phyloP scores from a whole-genome alignment of 306 rosid genomes.

The Quercus gilva region DNA sequence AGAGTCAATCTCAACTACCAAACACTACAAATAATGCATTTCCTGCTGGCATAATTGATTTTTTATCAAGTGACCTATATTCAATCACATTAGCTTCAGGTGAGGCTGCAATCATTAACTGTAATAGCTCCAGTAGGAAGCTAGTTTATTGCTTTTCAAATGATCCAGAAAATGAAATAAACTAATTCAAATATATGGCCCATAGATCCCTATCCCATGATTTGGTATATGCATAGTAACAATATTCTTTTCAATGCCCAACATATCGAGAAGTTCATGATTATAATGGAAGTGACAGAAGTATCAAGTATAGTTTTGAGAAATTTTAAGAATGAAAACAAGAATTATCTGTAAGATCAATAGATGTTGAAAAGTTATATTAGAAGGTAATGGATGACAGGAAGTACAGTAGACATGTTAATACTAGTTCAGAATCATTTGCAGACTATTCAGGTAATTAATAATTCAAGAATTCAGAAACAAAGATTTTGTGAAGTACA shows the following conservation, averaged over 20 bases:
- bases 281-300: no score
- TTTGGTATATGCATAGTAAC: neutral
- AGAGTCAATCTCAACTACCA: neutral
- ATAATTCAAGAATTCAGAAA: no score
- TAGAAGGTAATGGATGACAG: neutral
- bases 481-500: no score
- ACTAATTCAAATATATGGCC: neutral
- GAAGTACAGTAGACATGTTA: no score
- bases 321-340: no score
- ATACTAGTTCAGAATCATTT: no score
- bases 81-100: neutral
- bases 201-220: neutral
- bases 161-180: neutral
- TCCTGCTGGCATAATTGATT: neutral
- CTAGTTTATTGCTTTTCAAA: neutral
- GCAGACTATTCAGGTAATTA: no score
- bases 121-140: neutral
- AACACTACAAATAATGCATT: neutral
- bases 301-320: no score
- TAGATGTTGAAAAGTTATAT: neutral
- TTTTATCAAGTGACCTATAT: neutral
- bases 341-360: neutral
- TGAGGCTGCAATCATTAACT: neutral
- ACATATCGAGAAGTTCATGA: no score
- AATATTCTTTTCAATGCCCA: neutral